phyloP scores from a whole-genome alignment of 78 protist species.

The Dictyostelium brefeldianum region DNA sequence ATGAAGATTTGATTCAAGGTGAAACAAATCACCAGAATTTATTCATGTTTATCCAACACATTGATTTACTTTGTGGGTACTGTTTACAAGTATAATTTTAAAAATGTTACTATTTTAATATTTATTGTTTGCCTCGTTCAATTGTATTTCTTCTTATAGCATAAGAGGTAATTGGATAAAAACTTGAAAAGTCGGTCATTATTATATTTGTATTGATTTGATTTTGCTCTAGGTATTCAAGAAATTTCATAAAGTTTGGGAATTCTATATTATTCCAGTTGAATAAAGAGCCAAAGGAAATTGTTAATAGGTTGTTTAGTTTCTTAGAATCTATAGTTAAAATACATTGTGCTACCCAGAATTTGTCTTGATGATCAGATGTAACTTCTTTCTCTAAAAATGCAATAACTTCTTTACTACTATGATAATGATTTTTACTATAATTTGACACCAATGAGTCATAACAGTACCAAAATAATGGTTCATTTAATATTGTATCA shows the following conservation, averaged over 20 bases:
- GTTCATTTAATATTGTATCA: neutral
- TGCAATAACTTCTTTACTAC: neutral
- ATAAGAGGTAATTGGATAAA: neutral
- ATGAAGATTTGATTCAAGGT: no score
- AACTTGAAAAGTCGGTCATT: neutral
- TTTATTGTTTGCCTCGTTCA: neutral
- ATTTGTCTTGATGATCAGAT: neutral
- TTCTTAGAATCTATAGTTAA: neutral
- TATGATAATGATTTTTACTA: neutral
- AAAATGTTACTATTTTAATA: no score
- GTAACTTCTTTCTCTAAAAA: neutral
- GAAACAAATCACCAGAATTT: no score
- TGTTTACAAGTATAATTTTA: no score
- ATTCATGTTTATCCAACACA: no score
- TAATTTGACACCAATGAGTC: neutral
- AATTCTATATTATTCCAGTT: neutral
- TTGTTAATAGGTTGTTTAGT: neutral
- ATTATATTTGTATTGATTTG: neutral
- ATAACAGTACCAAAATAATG: neutral
- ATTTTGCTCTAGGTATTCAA: neutral
- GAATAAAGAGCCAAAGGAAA: neutral
- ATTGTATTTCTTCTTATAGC: neutral
- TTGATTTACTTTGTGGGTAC: no score
- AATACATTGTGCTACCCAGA: slow-evolving; percentile 20
- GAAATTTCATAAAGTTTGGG: neutral